These are phyloP conservation scores for Claviceps arundinis DNA, from an alignment of 2,329 filamentous ascomycete genomes.

Conservation along the genomic window DNA sequence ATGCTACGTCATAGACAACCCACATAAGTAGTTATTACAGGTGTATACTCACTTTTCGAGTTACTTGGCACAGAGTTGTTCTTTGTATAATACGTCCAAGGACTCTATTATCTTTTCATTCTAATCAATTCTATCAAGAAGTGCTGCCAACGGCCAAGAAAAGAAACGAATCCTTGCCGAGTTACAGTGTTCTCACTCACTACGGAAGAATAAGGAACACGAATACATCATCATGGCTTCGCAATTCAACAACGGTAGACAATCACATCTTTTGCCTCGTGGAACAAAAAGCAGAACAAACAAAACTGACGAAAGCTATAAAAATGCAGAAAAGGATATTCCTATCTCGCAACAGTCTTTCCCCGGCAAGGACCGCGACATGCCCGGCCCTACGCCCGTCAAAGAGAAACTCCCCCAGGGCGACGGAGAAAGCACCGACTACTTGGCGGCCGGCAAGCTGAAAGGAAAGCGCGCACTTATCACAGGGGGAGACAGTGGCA, in stretches of 20 bases:
- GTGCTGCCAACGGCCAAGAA: neutral
- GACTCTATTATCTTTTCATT: neutral
- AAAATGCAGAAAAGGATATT: constrained; percentile 41
- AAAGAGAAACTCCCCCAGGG: constrained; percentile 3
- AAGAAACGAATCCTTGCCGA: neutral
- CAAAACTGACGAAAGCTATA: neutral
- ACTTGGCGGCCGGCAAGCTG: constrained; percentile 65
- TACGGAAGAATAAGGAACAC: neutral
- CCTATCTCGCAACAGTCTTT: constrained; percentile 11
- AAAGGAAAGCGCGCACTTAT: constrained; percentile 64
- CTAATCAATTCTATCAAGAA: neutral
- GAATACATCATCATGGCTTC: neutral
- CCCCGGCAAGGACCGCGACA: constrained; percentile 10
- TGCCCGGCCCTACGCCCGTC: constrained; percentile 9
- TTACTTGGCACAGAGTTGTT: no score
- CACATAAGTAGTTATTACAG: neutral
- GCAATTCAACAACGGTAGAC: neutral
- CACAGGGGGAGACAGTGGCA: constrained; percentile 48
- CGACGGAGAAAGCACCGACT: constrained; percentile 43
- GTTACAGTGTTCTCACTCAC: neutral
- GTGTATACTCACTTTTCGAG: no score
- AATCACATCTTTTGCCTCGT: neutral
- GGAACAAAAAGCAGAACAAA: no score
- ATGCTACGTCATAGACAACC: neutral
- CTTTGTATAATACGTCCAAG: no score